Percentiles rank a stretch among this genome's conserved stretches.
These are phyloP conservation scores for Magnolia changhungtana DNA, from an alignment of 164 flowering plant species.

Conservation along the genomic window DNA sequence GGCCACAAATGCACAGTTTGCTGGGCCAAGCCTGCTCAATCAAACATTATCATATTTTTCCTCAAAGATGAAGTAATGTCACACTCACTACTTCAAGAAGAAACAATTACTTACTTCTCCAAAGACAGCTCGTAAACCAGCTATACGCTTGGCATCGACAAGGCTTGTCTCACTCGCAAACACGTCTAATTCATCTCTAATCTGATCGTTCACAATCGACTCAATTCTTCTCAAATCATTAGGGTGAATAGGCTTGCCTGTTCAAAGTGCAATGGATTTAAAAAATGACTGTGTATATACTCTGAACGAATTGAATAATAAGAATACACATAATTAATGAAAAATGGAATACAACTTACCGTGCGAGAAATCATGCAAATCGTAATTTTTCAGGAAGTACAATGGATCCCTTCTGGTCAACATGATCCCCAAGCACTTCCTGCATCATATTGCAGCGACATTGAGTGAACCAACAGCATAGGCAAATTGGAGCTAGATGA, in stretches of 20 bases:
- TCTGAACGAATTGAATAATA: not conserved
- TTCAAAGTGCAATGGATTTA: slow-evolving; percentile 12
- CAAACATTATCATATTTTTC: too few species aligned
- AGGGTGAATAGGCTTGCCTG: slow-evolving; percentile 81
- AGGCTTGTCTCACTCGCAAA: slow-evolving; percentile 67
- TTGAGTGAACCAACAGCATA: too few species aligned
- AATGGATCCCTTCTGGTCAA: slow-evolving; percentile 98
- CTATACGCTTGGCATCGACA: slow-evolving; percentile 76
- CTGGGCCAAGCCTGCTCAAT: too few species aligned
- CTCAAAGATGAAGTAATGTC: too few species aligned
- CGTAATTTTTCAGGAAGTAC: slow-evolving; percentile 97
- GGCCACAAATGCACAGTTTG: too few species aligned
- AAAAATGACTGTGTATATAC: not conserved
- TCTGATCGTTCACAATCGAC: slow-evolving; percentile 80
- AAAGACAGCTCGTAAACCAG: slow-evolving; percentile 95
- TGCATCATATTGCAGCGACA: slow-evolving; percentile 25
- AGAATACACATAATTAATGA: not conserved
- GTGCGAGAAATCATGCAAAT: slow-evolving; percentile 97
- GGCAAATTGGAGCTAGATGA: too few species aligned
- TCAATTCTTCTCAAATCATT: slow-evolving; percentile 74
- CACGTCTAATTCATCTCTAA: slow-evolving; percentile 74
- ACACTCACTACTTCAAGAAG: not conserved
- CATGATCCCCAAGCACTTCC: slow-evolving; percentile 95
- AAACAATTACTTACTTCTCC: slow-evolving; percentile 71
- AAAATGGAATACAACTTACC: slow-evolving; percentile 40